Evolutionary conservation across 495 filamentous ascomycete genomes (phyloP), one percentile per base, ranked within the genome.

Genomic region (Podospora sp.): DNA sequence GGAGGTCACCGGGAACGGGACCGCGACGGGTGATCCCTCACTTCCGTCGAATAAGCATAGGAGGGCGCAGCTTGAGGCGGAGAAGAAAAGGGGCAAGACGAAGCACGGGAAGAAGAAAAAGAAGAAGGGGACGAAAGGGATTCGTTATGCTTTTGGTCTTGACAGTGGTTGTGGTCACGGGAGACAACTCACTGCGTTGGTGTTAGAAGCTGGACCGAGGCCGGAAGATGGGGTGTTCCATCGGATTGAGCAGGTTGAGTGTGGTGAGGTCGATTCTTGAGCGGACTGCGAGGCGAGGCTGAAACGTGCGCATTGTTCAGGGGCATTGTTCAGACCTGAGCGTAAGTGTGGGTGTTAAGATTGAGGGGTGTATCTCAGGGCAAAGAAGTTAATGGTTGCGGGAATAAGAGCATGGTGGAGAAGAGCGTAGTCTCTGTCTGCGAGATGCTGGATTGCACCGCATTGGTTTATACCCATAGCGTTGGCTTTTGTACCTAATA

Each of bases 111-210:
- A 35, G 25, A 65, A 60, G 24, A 61, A 65, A 20, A 33, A 65
- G 35, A 62, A 65, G 46, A 14, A 51, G 22, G 46, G 59, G 27
- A 65, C 27, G 40, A 68, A 60, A 11, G 75, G 74, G 9, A 67
- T 64, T 16, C 66, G 75, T 33, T 96, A 93, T 74, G 90, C 89
- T 51, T 92, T 92, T 73, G 95, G 95, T 1, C 80, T 99, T 22
- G 95, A 98, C 74, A 88, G 88, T 0, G 90, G 89, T 1, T 97
- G 94, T 73, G 86, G 91, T 11, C 86, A 87, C 62, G 93, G 92
- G 8, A 88, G 87, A 0, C 81, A 84, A 63, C 73, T 97, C 65
- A 91, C 90, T 2, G 94, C 91, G n/a, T 70, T 95, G 65, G 81
- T 97, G 5, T 85, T 96, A 49, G 86, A 88, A 66, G 84, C 87